Evolutionary conservation across 495 filamentous ascomycete species (phyloP).

Genomic region (Aspergillus hancockii): DNA sequence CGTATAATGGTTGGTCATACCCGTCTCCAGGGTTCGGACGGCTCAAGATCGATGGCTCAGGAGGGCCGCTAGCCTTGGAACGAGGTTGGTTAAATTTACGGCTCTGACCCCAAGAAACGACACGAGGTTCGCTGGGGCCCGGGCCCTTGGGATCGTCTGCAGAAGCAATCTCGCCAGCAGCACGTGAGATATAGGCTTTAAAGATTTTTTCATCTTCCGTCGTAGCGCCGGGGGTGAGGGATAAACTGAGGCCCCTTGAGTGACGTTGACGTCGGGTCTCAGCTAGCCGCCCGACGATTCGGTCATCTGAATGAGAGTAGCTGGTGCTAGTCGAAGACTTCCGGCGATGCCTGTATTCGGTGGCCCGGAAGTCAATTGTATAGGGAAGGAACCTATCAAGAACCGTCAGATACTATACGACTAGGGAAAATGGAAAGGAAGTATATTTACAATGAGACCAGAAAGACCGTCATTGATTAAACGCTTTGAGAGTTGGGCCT

Average conservation of each 20-base stretch:
- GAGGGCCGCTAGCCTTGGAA: constrained; percentile 65
- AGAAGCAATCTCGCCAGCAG: constrained; percentile 26
- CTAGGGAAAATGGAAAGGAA: neutral
- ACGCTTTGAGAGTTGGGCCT: neutral
- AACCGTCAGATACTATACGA: constrained; percentile 10
- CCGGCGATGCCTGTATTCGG: constrained; percentile 21
- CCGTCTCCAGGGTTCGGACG: constrained; percentile 44
- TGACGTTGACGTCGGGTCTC: constrained; percentile 20
- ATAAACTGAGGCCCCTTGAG: constrained; percentile 31
- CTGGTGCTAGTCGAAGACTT: constrained; percentile 28
- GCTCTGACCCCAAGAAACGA: constrained; percentile 64
- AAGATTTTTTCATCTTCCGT: constrained; percentile 61
- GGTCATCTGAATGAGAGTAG: constrained; percentile 37
- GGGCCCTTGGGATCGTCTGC: constrained; percentile 32
- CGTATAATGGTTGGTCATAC: neutral
- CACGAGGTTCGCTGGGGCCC: constrained; percentile 62
- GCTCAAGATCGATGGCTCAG: constrained; percentile 65
- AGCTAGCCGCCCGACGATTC: constrained; percentile 32
- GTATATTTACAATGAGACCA: constrained; percentile 33
- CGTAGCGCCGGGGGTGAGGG: constrained; percentile 62
- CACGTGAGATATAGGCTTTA: constrained; percentile 43
- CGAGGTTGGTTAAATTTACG: constrained; percentile 68
- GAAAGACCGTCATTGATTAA: constrained; percentile 30
- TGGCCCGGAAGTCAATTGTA: constrained; percentile 38
- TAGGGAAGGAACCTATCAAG: constrained; percentile 38